phyloP scores from a whole-genome alignment of 1,284 basidiomycete species.

The Pseudozyma tsukubaensis region DNA sequence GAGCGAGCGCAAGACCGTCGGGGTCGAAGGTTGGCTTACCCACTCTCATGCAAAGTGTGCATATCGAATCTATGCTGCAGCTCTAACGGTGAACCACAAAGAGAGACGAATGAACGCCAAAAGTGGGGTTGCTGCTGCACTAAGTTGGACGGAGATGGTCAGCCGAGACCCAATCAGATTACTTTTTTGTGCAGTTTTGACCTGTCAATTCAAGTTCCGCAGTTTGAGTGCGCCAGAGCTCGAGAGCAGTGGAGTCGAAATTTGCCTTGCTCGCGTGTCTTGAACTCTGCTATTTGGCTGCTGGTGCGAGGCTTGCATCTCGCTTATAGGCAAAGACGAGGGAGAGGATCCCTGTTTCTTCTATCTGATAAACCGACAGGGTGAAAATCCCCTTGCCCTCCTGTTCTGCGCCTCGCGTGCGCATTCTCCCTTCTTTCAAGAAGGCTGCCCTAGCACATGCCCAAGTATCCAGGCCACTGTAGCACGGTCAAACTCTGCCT shows the following conservation, averaged over 20 bases:
- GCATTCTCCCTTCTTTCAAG: too few relatives aligned
- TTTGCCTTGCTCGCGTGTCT: neutral
- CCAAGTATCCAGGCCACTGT: too few relatives aligned
- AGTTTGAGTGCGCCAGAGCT: conserved; percentile 3
- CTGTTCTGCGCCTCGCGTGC: neutral
- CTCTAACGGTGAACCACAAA: neutral
- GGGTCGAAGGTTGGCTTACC: conserved; percentile 6
- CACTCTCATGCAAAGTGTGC: conserved; percentile 11
- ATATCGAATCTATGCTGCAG: conserved; percentile 16
- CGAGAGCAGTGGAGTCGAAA: too few relatives aligned
- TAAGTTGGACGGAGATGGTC: neutral
- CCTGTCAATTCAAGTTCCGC: conserved; percentile 1
- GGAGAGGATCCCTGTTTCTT: conserved; percentile 10
- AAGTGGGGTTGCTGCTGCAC: conserved; percentile 4
- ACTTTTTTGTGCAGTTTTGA: neutral
- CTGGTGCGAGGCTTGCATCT: neutral
- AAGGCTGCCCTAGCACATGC: too few relatives aligned
- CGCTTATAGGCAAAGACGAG: conserved; percentile 3
- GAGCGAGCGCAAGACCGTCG: conserved; percentile 7
- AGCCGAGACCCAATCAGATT: conserved; percentile 11
- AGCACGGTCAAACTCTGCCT: too few relatives aligned
- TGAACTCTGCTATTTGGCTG: neutral
- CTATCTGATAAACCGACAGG: conserved; percentile 22
- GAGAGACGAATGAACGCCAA: neutral
- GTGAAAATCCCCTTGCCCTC: neutral